A percentile compares a stretch with the other conserved stretches of the same genome.
phyloP scores from a whole-genome alignment of 768 basidiomycete genomes.

The Phanerodontia chrysosporium region DNA sequence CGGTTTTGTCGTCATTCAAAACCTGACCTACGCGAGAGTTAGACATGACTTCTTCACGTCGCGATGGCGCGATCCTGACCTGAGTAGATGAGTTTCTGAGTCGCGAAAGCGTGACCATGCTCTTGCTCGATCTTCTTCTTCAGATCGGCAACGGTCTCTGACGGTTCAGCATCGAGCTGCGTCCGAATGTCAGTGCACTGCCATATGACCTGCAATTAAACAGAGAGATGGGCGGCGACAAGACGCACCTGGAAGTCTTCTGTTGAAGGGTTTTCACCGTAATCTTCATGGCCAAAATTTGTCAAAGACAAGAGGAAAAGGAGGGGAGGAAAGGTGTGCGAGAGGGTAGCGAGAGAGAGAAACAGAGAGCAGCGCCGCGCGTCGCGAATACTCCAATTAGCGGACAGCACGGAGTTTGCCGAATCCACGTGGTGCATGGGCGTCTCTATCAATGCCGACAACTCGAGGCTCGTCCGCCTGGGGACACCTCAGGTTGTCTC shows the following conservation, averaged over 20 bases:
- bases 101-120: constrained; percentile 69
- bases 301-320: not conserved
- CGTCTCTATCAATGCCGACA: not conserved
- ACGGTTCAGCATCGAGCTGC: constrained; percentile 73
- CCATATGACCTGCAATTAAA: not conserved
- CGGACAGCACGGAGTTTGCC: constrained; percentile 6
- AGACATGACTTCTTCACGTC: constrained; percentile 1
- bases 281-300: constrained; percentile 66
- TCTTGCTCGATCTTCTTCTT: constrained; percentile 79
- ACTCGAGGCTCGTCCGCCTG: constrained; percentile 1
- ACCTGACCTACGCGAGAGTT: constrained; percentile 70
- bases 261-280: constrained; percentile 95
- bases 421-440: not conserved
- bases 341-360: not conserved
- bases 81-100: constrained; percentile 93
- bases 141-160: constrained; percentile 70
- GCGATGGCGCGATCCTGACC: constrained; percentile 43
- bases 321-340: not conserved
- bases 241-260: constrained; percentile 72
- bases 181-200: not conserved
- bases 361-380: constrained; percentile 7
- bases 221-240: not conserved
- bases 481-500: constrained; percentile 5
- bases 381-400: constrained; percentile 12
- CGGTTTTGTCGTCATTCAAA: constrained; percentile 79